These are phyloP conservation scores for Bipolaris oryzae DNA, from an alignment of 2,329 filamentous ascomycete species.

Conservation along the genomic window DNA sequence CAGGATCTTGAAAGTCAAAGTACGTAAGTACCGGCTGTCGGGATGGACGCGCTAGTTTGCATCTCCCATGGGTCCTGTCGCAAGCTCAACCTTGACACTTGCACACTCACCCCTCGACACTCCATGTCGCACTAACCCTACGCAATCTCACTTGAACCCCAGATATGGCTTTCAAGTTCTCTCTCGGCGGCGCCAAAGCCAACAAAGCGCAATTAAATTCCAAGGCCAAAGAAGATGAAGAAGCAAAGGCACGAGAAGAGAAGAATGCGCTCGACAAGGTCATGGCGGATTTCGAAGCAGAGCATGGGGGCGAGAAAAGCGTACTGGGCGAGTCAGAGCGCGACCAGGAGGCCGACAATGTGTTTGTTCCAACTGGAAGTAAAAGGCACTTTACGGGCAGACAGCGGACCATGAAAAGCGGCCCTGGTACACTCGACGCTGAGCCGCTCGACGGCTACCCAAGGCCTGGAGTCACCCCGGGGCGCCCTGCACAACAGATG, in stretches of 20 bases:
- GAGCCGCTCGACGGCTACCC: slow-evolving; percentile 31
- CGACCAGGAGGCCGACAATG: slow-evolving; percentile 28
- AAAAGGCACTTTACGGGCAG: slow-evolving; percentile 41
- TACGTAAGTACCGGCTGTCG: not conserved
- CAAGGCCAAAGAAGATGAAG: slow-evolving; percentile 40
- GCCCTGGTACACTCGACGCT: slow-evolving; percentile 40
- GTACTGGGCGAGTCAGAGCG: slow-evolving; percentile 32
- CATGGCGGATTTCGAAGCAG: slow-evolving; percentile 41
- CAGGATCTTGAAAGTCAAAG: not conserved
- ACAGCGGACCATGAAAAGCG: slow-evolving; percentile 40
- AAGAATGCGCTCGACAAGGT: slow-evolving; percentile 39
- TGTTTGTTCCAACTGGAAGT: slow-evolving; percentile 37
- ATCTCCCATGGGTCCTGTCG: slow-evolving; percentile 5
- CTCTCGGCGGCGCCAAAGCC: slow-evolving; percentile 31
- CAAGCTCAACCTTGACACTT: slow-evolving; percentile 13
- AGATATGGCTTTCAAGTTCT: slow-evolving; percentile 41
- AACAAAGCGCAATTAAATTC: slow-evolving; percentile 32
- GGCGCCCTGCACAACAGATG: slow-evolving; percentile 22
- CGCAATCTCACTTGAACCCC: not conserved
- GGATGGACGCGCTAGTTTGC: slow-evolving; percentile 20
- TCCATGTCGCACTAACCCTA: not conserved
- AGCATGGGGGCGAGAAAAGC: slow-evolving; percentile 34
- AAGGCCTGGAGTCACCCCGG: slow-evolving; percentile 17
- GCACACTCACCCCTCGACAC: not conserved
- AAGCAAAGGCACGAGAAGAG: slow-evolving; percentile 40